These are phyloP conservation scores for Colletotrichum siamense DNA, from an alignment of 2,329 filamentous ascomycete species.

Conservation along the genomic window DNA sequence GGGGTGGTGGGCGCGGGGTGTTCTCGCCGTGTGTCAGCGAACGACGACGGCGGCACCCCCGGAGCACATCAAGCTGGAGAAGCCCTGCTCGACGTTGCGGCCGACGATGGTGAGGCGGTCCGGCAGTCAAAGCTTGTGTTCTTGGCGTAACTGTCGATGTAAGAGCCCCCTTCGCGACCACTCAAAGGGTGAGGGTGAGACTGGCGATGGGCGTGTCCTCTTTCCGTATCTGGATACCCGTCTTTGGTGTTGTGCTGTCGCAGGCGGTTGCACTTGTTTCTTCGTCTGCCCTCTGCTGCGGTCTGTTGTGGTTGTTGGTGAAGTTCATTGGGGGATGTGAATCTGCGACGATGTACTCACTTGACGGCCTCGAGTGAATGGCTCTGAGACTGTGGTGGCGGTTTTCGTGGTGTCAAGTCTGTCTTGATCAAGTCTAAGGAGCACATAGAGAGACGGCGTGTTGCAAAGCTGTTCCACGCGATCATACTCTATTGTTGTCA, in stretches of 20 bases:
- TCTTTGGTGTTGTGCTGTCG: not conserved
- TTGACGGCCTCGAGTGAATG: not conserved
- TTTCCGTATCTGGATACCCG: not conserved
- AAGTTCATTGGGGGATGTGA: not conserved
- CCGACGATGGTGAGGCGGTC: not conserved
- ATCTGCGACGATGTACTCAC: not conserved
- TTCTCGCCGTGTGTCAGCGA: not conserved
- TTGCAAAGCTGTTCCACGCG: not conserved
- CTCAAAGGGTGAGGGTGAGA: not conserved
- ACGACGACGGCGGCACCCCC: not conserved
- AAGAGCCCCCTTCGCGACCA: not conserved
- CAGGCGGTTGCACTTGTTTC: not conserved
- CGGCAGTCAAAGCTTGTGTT: not conserved
- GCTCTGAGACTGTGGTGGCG: not conserved
- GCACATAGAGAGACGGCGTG: rapidly evolving
- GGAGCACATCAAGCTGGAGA: not conserved
- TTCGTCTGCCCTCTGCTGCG: not conserved
- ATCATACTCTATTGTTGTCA: not conserved
- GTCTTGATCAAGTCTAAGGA: not conserved
- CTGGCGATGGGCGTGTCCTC: not conserved
- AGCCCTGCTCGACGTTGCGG: not conserved
- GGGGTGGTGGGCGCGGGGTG: not conserved
- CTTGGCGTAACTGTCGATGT: not conserved
- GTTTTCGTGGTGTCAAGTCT: not conserved
- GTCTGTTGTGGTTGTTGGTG: not conserved